These are phyloP conservation scores for Gillenia trifoliata DNA, from an alignment of 306 rosid species.

Conservation along the genomic window DNA sequence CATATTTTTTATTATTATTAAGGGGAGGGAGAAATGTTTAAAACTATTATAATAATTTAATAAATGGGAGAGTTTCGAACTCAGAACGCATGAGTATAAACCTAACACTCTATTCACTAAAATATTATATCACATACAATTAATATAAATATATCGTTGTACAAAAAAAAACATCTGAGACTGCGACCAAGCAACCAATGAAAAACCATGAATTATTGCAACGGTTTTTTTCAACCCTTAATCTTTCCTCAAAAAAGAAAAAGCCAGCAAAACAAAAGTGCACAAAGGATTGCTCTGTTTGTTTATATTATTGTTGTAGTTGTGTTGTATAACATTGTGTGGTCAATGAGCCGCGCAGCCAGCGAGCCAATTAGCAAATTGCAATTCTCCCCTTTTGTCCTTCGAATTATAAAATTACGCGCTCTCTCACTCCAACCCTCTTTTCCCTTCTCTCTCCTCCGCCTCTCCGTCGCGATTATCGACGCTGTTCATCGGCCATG, in stretches of 20 bases:
- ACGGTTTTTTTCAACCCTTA: not conserved
- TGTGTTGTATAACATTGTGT: slow-evolving; percentile 8
- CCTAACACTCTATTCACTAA: too few relatives aligned
- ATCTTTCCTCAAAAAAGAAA: not conserved
- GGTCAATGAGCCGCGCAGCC: slow-evolving; percentile 33
- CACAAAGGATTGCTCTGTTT: not conserved
- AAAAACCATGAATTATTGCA: not conserved
- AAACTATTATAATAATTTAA: too few relatives aligned
- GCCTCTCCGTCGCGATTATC: not conserved
- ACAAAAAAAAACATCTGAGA: too few relatives aligned
- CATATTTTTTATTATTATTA: too few relatives aligned
- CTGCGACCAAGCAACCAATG: not conserved
- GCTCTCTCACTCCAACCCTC: not conserved
- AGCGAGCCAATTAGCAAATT: not conserved
- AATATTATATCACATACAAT: too few relatives aligned
- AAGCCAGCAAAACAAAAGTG: not conserved
- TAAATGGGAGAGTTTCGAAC: too few relatives aligned
- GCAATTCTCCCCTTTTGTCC: not conserved
- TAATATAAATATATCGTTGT: too few relatives aligned
- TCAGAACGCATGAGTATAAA: too few relatives aligned
- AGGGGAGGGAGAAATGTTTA: too few relatives aligned
- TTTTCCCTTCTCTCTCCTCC: slow-evolving; percentile 1
- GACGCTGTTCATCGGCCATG: slow-evolving; percentile 21
- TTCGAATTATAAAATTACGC: slow-evolving; percentile 33
- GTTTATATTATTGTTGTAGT: too few relatives aligned